Evolutionary conservation across 371 early-diverging fungal species (phyloP).

Genomic region (Apophysomyces variabilis): DNA sequence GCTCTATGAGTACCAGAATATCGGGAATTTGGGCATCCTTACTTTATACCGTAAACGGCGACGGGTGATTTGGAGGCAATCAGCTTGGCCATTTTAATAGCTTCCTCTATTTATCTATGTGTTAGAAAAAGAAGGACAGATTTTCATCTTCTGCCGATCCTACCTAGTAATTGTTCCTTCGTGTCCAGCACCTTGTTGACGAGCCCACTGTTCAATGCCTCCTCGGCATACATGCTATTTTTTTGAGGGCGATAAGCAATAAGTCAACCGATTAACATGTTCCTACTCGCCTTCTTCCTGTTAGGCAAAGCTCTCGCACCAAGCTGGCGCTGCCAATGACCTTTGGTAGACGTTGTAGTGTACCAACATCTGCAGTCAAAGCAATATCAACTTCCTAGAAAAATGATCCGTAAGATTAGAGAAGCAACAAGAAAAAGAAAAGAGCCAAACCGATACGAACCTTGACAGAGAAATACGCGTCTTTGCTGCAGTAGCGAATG

Average conservation of each 20-base stretch:
- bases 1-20: background rate
- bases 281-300: constrained; percentile 72
- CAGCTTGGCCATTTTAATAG: constrained; percentile 68
- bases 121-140: background rate
- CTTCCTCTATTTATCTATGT: constrained; percentile 46
- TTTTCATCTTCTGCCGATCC: background rate
- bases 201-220: constrained; percentile 84
- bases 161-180: constrained; percentile 57
- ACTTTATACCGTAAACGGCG: constrained; percentile 89
- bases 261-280: background rate
- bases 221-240: constrained; percentile 66
- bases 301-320: constrained; percentile 89
- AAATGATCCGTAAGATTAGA: background rate
- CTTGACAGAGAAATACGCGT: constrained; percentile 85
- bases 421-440: background rate
- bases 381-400: constrained; percentile 87
- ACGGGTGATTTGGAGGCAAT: constrained; percentile 94
- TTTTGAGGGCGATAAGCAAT: background rate
- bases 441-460: constrained; percentile 20
- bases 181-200: constrained; percentile 71
- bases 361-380: constrained; percentile 88
- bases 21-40: constrained; percentile 17
- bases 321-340: constrained; percentile 90
- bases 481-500: constrained; percentile 83
- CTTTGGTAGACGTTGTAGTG: constrained; percentile 94